Percentiles rank a stretch among this genome's conserved stretches.
These are phyloP conservation scores for Alternaria ethzedia DNA, from an alignment of 2,329 filamentous ascomycete genomes.

Conservation along the genomic window DNA sequence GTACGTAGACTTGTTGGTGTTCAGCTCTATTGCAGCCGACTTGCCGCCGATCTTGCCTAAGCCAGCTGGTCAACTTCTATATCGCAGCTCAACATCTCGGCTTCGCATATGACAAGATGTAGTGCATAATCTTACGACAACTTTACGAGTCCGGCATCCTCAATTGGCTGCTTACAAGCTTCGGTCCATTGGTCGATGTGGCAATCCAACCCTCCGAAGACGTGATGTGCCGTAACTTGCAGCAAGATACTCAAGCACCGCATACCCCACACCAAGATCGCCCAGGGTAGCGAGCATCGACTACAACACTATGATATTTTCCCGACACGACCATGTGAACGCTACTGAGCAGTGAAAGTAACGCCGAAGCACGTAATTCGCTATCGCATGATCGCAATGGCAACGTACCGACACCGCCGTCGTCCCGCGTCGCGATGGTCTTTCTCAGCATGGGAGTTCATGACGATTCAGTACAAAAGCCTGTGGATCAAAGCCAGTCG, in stretches of 20 bases:
- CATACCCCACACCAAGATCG: neutral
- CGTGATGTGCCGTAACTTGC: neutral
- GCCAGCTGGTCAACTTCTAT: neutral
- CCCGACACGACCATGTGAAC: neutral
- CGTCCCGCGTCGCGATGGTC: neutral
- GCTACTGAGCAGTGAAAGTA: neutral
- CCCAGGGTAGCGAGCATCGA: neutral
- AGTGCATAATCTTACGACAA: neutral
- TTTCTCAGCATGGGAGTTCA: neutral
- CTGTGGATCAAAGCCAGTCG: neutral
- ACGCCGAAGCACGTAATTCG: conserved; percentile 2
- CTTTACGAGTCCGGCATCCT: neutral
- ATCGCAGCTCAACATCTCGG: neutral
- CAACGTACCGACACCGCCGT: neutral
- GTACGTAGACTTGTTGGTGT: neutral
- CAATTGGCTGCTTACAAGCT: neutral
- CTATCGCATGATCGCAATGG: neutral
- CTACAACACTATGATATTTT: neutral
- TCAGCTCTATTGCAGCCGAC: neutral
- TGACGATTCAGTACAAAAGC: neutral
- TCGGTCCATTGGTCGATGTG: neutral
- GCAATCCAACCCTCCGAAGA: neutral
- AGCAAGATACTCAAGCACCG: neutral
- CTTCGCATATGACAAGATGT: neutral
- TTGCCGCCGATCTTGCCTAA: neutral